A percentile compares a stretch with the other conserved stretches of the same genome.
phyloP scores from a whole-genome alignment of 2,329 filamentous ascomycete species.

The Fusarium decemcellulare region DNA sequence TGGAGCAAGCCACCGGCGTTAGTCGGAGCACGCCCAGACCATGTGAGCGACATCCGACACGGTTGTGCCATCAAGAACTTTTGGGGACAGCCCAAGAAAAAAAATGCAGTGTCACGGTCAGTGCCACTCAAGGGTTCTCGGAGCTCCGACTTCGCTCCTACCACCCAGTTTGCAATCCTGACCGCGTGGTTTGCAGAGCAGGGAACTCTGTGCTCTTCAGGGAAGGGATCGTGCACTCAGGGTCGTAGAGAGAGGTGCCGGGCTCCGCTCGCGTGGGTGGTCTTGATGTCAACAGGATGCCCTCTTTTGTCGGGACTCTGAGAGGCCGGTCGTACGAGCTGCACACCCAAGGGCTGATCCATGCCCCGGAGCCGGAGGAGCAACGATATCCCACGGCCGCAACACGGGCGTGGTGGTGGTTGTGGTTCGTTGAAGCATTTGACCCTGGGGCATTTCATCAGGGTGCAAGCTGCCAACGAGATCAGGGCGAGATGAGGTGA shows the following conservation, averaged over 20 bases:
- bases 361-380: not conserved
- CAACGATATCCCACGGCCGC: not conserved
- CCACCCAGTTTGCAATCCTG: conserved; percentile 25
- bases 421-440: conserved; percentile 19
- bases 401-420: not conserved
- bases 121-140: conserved; percentile 29
- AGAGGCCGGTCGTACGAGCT: conserved; percentile 37
- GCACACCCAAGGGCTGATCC: not conserved
- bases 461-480: conserved; percentile 12
- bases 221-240: conserved; percentile 7
- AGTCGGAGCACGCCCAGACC: conserved; percentile 36
- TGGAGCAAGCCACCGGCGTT: conserved; percentile 31
- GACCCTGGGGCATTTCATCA: not conserved
- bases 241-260: not conserved
- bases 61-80: conserved; percentile 4
- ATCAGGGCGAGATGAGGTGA: conserved; percentile 25
- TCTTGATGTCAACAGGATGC: not conserved
- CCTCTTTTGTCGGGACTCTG: conserved; percentile 18
- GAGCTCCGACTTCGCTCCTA: conserved; percentile 44
- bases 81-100: conserved; percentile 29
- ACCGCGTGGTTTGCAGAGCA: conserved; percentile 26
- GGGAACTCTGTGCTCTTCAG: not conserved
- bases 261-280: conserved; percentile 20
- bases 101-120: conserved; percentile 25
- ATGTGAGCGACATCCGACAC: conserved; percentile 28